Conservation (phyloP, 1,284 basidiomycete species). For the Takashimella tepidaria region DNA sequence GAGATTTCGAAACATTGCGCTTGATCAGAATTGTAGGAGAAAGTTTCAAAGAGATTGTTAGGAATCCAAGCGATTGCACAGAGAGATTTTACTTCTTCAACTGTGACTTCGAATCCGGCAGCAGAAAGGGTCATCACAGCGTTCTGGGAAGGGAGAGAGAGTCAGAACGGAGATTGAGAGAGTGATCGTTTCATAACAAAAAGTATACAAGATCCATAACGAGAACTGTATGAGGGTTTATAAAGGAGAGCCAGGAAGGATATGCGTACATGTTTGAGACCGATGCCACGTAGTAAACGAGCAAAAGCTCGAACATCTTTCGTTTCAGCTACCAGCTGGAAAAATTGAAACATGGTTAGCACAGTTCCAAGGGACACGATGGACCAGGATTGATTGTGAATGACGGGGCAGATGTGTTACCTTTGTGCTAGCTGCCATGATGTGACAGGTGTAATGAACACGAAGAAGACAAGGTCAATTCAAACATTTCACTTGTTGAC, state of each 20-base stretch:
- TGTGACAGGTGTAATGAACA: too few relatives aligned
- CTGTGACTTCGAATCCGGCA: constrained; percentile 72
- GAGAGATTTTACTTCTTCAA: constrained; percentile 75
- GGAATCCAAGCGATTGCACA: constrained; percentile 82
- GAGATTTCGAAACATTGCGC: constrained; percentile 69
- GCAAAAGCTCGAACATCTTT: constrained; percentile 73
- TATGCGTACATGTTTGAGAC: constrained; percentile 60
- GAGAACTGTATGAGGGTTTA: background rate
- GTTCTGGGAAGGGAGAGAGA: constrained; percentile 51
- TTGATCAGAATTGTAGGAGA: constrained; percentile 50
- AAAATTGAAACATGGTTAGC: too few relatives aligned
- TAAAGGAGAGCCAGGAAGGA: background rate
- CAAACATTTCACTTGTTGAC: too few relatives aligned
- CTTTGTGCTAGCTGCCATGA: too few relatives aligned
- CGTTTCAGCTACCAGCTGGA: constrained; percentile 59
- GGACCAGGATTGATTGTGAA: too few relatives aligned
- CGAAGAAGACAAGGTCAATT: too few relatives aligned
- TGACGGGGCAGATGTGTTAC: too few relatives aligned
- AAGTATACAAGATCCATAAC: too few relatives aligned
- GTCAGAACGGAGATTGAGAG: background rate
- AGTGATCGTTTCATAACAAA: background rate
- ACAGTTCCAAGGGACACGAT: too few relatives aligned
- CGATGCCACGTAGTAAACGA: constrained; percentile 68
- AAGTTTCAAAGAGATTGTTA: constrained; percentile 71
- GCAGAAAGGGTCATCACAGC: constrained; percentile 69